A percentile compares a stretch with the other conserved stretches of the same genome.
These are phyloP conservation scores for Flaveria brownii DNA, from an alignment of 129 eudicot genomes.

Conservation along the genomic window DNA sequence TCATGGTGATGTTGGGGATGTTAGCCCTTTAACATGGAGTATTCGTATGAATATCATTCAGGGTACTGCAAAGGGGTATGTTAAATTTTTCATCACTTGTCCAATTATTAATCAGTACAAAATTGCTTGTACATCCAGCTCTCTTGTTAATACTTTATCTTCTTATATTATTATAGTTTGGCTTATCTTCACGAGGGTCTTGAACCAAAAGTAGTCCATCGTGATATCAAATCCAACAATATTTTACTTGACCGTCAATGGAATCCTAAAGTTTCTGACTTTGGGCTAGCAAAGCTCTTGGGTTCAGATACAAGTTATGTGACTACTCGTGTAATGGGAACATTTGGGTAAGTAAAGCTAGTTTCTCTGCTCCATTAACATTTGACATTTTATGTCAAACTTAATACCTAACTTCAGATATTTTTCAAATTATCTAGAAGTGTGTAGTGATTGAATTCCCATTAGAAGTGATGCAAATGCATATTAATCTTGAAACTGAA, in stretches of 20 bases:
- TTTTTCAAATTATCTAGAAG: background rate
- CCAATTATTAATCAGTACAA: background rate
- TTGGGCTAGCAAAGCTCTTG: constrained; percentile 97
- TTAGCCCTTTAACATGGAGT: constrained; percentile 88
- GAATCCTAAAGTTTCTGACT: constrained; percentile 90
- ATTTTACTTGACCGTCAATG: constrained; percentile 87
- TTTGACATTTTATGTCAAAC: background rate
- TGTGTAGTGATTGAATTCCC: constrained; percentile 3
- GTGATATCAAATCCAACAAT: constrained; percentile 91
- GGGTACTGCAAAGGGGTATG: constrained; percentile 94
- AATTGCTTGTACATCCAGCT: background rate
- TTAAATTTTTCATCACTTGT: background rate
- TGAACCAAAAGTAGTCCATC: constrained; percentile 96
- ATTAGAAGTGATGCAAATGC: background rate
- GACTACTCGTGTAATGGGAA: constrained; percentile 98
- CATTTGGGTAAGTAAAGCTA: constrained; percentile 75
- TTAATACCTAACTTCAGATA: background rate
- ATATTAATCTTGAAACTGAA: constrained; percentile 21
- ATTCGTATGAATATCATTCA: constrained; percentile 76
- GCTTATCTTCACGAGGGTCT: constrained; percentile 97
- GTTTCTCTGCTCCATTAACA: background rate
- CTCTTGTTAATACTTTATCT: constrained; percentile 12
- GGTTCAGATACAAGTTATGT: constrained; percentile 82
- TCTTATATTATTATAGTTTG: constrained; percentile 53
- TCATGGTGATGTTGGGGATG: constrained; percentile 94